phyloP scores from a whole-genome alignment of 257 asterid species.

The Capsicum rhomboideum region DNA sequence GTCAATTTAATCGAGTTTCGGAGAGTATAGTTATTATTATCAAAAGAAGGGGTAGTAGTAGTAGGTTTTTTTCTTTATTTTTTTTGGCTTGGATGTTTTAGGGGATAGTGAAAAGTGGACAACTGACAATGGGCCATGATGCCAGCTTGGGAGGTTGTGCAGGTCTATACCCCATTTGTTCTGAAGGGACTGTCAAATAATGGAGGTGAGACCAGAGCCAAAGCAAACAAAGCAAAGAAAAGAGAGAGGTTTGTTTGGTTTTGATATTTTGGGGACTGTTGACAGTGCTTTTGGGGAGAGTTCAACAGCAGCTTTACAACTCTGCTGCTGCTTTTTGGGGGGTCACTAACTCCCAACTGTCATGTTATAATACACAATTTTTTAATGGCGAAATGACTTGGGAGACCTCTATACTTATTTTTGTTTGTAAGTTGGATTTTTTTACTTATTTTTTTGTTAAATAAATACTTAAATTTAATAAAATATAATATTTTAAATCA shows the following conservation, averaged over 20 bases:
- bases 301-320: constrained; percentile 8
- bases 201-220: constrained; percentile 3
- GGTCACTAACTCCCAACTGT: not conserved
- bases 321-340: not conserved
- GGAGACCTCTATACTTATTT: too few relatives aligned
- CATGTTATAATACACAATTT: not conserved
- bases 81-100: not conserved
- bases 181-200: constrained; percentile 8
- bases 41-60: not conserved
- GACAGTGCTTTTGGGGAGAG: constrained; percentile 2
- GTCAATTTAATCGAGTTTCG: too few relatives aligned
- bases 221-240: not conserved
- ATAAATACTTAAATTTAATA: too few relatives aligned
- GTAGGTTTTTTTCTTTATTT: not conserved
- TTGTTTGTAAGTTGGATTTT: too few relatives aligned
- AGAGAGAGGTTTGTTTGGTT: too few relatives aligned
- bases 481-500: too few relatives aligned
- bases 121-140: constrained; percentile 46
- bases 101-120: constrained; percentile 6
- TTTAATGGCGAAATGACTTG: too few relatives aligned
- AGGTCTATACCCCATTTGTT: not conserved
- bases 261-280: not conserved
- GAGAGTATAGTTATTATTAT: too few relatives aligned
- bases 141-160: constrained; percentile 32
- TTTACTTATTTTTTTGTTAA: too few relatives aligned